A percentile compares a stretch with the other conserved stretches of the same genome.
phyloP scores from a whole-genome alignment of 1,139 yeast species.

The Williopsis jadinii region DNA sequence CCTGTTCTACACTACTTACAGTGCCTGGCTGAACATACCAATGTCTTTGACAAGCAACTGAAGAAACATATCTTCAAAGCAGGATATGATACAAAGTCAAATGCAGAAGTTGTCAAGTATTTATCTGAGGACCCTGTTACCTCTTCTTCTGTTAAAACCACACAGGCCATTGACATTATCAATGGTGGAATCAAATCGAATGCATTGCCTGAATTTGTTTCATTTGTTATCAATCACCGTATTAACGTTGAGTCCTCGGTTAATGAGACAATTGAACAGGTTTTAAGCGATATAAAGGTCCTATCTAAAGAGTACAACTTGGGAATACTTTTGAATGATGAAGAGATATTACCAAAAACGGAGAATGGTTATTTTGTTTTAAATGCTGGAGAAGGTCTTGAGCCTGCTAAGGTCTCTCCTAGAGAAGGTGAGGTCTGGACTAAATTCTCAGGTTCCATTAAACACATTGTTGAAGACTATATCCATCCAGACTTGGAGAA shows the following conservation, averaged over 20 bases:
- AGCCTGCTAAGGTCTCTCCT: slow-evolving; percentile 58
- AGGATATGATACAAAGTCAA: slow-evolving; percentile 31
- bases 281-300: slow-evolving; percentile 4
- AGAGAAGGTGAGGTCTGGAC: slow-evolving; percentile 43
- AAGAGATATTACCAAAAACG: slow-evolving; percentile 27
- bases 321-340: slow-evolving; percentile 34
- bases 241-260: slow-evolving; percentile 43
- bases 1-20: slow-evolving; percentile 42
- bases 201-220: slow-evolving; percentile 67
- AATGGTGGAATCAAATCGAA: slow-evolving; percentile 54
- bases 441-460: slow-evolving; percentile 46
- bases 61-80: slow-evolving; percentile 7
- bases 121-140: slow-evolving; percentile 14
- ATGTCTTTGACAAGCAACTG: slow-evolving; percentile 11
- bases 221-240: slow-evolving; percentile 47
- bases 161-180: slow-evolving; percentile 52
- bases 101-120: slow-evolving; percentile 31
- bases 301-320: slow-evolving; percentile 19
- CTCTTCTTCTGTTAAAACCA: slow-evolving; percentile 17
- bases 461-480: slow-evolving; percentile 48
- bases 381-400: slow-evolving; percentile 33
- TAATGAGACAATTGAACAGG: slow-evolving; percentile 10
- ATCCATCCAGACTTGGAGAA: slow-evolving; percentile 1
- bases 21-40: slow-evolving; percentile 38
- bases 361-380: slow-evolving; percentile 29